A percentile compares a stretch with the other conserved stretches of the same genome.
phyloP scores from a whole-genome alignment of 441 rosid genomes.

The Eruca vesicaria region DNA sequence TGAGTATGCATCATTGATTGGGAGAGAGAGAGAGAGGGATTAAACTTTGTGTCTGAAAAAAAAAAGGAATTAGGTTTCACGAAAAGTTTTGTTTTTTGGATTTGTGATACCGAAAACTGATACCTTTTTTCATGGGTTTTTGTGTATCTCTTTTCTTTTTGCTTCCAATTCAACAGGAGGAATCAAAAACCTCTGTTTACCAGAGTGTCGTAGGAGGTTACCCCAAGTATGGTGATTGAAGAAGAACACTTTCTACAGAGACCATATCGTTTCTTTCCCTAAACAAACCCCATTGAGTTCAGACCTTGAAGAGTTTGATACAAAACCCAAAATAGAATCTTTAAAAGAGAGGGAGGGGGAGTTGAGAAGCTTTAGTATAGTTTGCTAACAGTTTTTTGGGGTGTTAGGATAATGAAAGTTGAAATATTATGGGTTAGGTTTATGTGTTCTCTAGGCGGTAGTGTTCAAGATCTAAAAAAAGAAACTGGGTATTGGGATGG shows the following conservation, averaged over 20 bases:
- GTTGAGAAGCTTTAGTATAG: conserved; percentile 1
- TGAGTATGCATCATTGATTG: conserved; percentile 32
- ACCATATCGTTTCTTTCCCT: conserved; percentile 30
- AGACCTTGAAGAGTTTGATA: too few relatives aligned
- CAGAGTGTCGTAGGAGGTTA: too few relatives aligned
- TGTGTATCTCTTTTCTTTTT: conserved; percentile 38
- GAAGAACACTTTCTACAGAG: conserved; percentile 42
- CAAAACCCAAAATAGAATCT: not conserved
- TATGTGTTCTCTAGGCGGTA: not conserved
- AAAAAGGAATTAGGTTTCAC: conserved; percentile 34
- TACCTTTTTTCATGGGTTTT: conserved; percentile 43
- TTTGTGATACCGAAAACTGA: conserved; percentile 60
- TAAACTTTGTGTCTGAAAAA: conserved; percentile 22
- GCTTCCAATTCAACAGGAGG: conserved; percentile 64
- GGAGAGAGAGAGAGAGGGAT: too few relatives aligned
- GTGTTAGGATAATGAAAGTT: not conserved
- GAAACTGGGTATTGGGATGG: not conserved
- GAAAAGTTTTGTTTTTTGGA: not conserved
- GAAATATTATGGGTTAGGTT: conserved; percentile 6
- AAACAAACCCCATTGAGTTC: conserved; percentile 12
- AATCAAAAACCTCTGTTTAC: conserved; percentile 34
- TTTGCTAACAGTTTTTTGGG: conserved; percentile 9
- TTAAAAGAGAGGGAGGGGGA: not conserved
- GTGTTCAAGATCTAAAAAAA: not conserved
- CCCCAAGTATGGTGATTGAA: conserved; percentile 45